Conservation (phyloP, 805 yeast species). For the Candida silvatica region DNA sequence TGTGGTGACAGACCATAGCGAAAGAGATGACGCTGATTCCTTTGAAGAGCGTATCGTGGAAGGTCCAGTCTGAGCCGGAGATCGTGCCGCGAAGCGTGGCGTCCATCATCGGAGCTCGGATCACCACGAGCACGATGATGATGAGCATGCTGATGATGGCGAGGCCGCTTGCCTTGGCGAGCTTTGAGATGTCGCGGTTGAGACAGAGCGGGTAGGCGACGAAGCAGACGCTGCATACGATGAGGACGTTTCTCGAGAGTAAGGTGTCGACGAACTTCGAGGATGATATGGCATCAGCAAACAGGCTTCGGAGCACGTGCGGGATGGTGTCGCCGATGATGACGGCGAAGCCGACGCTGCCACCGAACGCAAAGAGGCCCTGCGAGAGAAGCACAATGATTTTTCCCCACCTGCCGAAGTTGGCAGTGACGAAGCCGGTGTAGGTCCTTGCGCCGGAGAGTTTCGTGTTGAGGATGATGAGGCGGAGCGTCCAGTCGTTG, state of each 20-base stretch:
- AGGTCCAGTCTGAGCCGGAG: constrained; percentile 34
- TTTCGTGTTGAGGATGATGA: constrained; percentile 77
- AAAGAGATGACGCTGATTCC: constrained; percentile 92
- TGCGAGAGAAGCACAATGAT: constrained; percentile 63
- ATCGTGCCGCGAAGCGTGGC: constrained; percentile 39
- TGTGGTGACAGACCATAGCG: constrained; percentile 94
- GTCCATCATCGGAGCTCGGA: constrained; percentile 61
- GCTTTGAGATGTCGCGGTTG: constrained; percentile 69
- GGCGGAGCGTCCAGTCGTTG: constrained; percentile 80
- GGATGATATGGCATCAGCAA: constrained; percentile 35
- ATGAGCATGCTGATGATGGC: constrained; percentile 80
- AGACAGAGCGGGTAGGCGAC: constrained; percentile 80
- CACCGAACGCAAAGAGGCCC: constrained; percentile 89
- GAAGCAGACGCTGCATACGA: constrained; percentile 56
- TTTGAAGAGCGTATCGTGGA: constrained; percentile 66
- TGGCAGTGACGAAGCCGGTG: constrained; percentile 75
- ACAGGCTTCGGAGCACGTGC: constrained; percentile 66
- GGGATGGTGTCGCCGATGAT: constrained; percentile 95
- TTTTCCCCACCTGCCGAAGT: constrained; percentile 71
- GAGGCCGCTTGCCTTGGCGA: constrained; percentile 81
- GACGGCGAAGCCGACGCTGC: constrained; percentile 87
- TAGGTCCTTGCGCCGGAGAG: constrained; percentile 69
- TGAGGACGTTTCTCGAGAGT: constrained; percentile 61
- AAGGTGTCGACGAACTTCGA: constrained; percentile 39
- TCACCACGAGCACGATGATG: constrained; percentile 64